Percentiles rank a stretch among this genome's conserved stretches.
Conservation (phyloP, 192 early-diverging fungal species). For the Gonapodya prolifera region DNA sequence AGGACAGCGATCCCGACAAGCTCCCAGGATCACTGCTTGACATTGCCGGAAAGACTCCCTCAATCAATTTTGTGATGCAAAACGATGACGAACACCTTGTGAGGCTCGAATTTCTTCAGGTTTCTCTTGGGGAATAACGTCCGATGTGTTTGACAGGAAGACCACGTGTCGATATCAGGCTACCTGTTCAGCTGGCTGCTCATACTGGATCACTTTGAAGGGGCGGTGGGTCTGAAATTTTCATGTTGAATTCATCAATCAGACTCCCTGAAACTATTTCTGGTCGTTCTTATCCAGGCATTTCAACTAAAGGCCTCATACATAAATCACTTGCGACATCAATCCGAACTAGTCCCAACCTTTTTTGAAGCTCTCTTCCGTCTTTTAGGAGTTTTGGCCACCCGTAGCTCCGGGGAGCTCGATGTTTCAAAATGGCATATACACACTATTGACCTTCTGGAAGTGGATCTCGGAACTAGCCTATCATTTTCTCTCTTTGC, state of each 20-base stretch:
- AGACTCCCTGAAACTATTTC: neutral
- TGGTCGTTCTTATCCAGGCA: conserved; percentile 13
- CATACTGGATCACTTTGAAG: conserved; percentile 62
- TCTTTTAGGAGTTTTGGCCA: conserved; percentile 40
- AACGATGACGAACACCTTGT: neutral
- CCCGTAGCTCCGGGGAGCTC: conserved; percentile 30
- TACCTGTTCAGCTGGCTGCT: conserved; percentile 61
- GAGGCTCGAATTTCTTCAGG: conserved; percentile 2
- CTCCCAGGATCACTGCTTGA: conserved; percentile 11
- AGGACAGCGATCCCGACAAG: conserved; percentile 7
- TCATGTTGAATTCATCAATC: neutral
- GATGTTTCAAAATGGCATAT: conserved; percentile 59
- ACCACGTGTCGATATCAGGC: conserved; percentile 26
- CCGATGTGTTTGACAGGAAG: too few species aligned
- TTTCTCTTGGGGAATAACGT: conserved; percentile 25
- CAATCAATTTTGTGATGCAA: conserved; percentile 2
- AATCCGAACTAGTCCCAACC: conserved; percentile 25
- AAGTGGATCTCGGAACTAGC: conserved; percentile 9
- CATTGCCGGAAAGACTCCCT: conserved; percentile 3
- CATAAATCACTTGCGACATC: conserved; percentile 39
- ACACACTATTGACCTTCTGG: conserved; percentile 30
- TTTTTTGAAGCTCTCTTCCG: conserved; percentile 52
- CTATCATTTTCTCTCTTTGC: conserved; percentile 48
- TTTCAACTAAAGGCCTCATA: conserved; percentile 27
- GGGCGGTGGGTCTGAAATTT: conserved; percentile 39